Base-by-base conservation (phyloP, 176 grass and related monocot genomes). In the Avena atlantica region DNA sequence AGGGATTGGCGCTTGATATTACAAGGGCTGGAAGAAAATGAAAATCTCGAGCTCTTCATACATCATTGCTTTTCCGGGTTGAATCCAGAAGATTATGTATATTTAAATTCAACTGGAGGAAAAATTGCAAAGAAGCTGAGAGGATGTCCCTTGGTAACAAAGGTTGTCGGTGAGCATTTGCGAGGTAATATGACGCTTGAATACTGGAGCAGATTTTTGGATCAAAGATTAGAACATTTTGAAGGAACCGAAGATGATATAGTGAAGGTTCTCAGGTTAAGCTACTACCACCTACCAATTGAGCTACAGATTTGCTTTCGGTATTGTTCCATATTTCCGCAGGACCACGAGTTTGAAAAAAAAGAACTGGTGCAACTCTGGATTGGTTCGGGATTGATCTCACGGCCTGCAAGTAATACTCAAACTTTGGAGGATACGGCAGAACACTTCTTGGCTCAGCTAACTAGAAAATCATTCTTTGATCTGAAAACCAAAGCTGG, bases 401-500 rank as follows among this genome's bases (percentile, higher is more conserved):
- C 74, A 1, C 62, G 51, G 10, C 29, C 50, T 68, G 21, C 9
- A 4, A 59, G 2, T 55, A 14, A 2, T 0, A 0, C 1, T 20
- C 5, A 58, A 19, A 78, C 12, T 12, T 21, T 86, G 2, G 82
- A 85, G 44, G 86, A 92, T 20, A 80, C 65, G 12, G 88, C 86
- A 61, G 70, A 74, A 44, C n/a, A 34, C 0, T 87, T 85, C 55
- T 40, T 97, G 15, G 58, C 65, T 55, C 37, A 85, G 0, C 79
- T 97, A 12, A 76, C 91, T 5, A 84, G 37, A 21, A 97, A 88
- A 4, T 97, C 90, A 12, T 97, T 97, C 76, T 92, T 97, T 76
- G 78, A 89, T 55, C 4, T 1, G 4, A 66, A 80, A 17, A 8
- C 9, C 16, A 1, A 0, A 57, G 0, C 4, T 36, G 21, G 21